These are phyloP conservation scores for Marasmius tenuissimus DNA, from an alignment of 1,284 basidiomycete species.

Conservation along the genomic window DNA sequence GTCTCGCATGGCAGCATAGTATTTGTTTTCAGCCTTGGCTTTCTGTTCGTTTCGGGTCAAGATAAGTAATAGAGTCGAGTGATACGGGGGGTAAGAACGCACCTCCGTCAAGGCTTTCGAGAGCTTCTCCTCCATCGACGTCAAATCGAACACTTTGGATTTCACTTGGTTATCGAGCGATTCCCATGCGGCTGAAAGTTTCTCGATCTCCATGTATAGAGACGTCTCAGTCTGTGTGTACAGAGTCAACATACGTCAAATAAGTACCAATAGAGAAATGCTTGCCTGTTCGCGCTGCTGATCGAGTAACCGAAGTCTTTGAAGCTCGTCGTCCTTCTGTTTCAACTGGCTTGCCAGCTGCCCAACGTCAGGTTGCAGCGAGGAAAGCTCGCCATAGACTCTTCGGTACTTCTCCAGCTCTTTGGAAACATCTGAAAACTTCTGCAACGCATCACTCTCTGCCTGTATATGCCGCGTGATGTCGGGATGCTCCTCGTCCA, in stretches of 20 bases:
- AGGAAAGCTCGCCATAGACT: constrained; percentile 58
- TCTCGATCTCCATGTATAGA: constrained; percentile 85
- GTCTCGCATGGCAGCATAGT: constrained; percentile 86
- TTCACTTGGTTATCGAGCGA: constrained; percentile 81
- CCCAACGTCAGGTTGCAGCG: constrained; percentile 48
- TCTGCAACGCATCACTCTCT: constrained; percentile 55
- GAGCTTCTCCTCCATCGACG: constrained; percentile 76
- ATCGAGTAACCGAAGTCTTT: constrained; percentile 54
- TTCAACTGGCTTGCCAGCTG: constrained; percentile 57
- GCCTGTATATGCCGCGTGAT: constrained; percentile 43
- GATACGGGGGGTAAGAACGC: constrained; percentile 18
- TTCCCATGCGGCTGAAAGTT: constrained; percentile 87
- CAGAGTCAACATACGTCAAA: not conserved
- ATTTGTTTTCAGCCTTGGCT: constrained; percentile 96
- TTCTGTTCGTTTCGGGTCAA: constrained; percentile 42
- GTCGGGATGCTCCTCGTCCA: constrained; percentile 49
- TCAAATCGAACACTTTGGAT: constrained; percentile 83
- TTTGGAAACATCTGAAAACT: constrained; percentile 44
- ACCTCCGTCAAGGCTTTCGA: constrained; percentile 67
- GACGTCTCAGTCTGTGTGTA: constrained; percentile 65
- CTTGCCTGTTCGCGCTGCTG: constrained; percentile 54
- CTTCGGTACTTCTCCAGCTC: constrained; percentile 62
- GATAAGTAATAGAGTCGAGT: not conserved
- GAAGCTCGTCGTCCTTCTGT: constrained; percentile 63
- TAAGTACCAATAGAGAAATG: not conserved